phyloP scores from a whole-genome alignment of 1,139 yeast species.

The Hyphopichia pseudoburtonii region DNA sequence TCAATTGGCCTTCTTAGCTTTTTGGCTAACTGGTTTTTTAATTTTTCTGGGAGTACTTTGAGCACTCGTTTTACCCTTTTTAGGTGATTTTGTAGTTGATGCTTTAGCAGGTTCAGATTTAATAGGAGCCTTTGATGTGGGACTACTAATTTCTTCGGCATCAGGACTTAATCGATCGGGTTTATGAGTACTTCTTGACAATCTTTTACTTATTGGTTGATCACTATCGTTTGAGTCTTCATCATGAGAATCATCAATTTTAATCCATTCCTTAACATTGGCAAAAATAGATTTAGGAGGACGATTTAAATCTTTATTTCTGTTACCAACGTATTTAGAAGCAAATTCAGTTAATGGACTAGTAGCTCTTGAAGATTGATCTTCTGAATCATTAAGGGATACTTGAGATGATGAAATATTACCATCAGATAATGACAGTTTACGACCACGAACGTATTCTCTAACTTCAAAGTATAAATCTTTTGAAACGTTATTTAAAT shows the following conservation, averaged over 20 bases:
- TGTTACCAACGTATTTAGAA: conserved; percentile 57
- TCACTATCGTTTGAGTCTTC: conserved; percentile 12
- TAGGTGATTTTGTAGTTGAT: conserved; percentile 9
- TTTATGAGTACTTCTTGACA: conserved; percentile 4
- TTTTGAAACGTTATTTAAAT: conserved; percentile 71
- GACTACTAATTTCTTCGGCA: not conserved
- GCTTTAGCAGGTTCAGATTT: conserved; percentile 2
- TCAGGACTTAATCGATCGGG: conserved; percentile 3
- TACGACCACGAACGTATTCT: conserved; percentile 62
- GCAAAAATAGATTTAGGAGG: conserved; percentile 48
- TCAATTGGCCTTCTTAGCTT: conserved; percentile 7
- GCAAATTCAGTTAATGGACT: conserved; percentile 66
- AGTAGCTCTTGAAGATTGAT: conserved; percentile 23
- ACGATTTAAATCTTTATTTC: conserved; percentile 44
- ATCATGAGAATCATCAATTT: conserved; percentile 29
- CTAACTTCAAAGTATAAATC: conserved; percentile 83
- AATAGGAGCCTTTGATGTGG: conserved; percentile 3
- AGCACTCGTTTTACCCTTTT: not conserved
- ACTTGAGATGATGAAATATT: conserved; percentile 1
- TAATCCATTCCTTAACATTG: conserved; percentile 70
- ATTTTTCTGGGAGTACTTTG: conserved; percentile 11
- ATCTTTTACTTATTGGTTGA: conserved; percentile 4
- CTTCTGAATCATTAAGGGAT: conserved; percentile 31
- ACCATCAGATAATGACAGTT: conserved; percentile 20
- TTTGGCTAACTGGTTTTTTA: conserved; percentile 17